These are phyloP conservation scores for Globisporangium sylvaticum DNA, from an alignment of 352 stramenopile genomes.

Conservation along the genomic window DNA sequence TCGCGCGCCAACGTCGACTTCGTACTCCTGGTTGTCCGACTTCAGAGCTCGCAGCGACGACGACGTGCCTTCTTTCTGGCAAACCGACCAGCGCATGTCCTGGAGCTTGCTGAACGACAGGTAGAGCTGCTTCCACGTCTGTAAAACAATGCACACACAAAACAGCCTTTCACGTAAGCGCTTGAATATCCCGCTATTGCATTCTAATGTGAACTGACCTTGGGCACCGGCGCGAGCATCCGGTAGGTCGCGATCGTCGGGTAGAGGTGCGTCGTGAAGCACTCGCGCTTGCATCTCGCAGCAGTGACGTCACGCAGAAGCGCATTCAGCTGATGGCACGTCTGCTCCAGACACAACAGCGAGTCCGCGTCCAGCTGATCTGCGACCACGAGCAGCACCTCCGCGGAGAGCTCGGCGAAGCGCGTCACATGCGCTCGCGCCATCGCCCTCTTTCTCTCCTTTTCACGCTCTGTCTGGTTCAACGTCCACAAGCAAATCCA, in stretches of 20 bases:
- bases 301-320: slow-evolving; percentile 18
- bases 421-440: neutral
- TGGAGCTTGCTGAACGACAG: slow-evolving; percentile 36
- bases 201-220: slow-evolving; percentile 13
- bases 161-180: neutral
- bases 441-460: neutral
- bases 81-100: slow-evolving; percentile 39
- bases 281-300: slow-evolving; percentile 59
- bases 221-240: slow-evolving; percentile 51
- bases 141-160: neutral
- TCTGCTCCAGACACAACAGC: slow-evolving; percentile 37
- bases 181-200: neutral
- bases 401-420: slow-evolving; percentile 30
- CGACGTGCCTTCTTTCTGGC: slow-evolving; percentile 37
- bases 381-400: slow-evolving; percentile 36
- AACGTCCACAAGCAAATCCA: neutral
- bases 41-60: slow-evolving; percentile 55
- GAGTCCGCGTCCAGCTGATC: slow-evolving; percentile 31
- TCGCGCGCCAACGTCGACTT: slow-evolving; percentile 25
- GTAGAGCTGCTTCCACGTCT: slow-evolving; percentile 64
- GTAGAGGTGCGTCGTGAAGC: slow-evolving; percentile 52
- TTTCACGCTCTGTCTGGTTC: neutral
- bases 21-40: slow-evolving; percentile 72
- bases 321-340: slow-evolving; percentile 15
- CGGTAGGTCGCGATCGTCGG: slow-evolving; percentile 62